These are phyloP conservation scores for Neurospora pannonica DNA, from an alignment of 495 filamentous ascomycete species.

Conservation along the genomic window DNA sequence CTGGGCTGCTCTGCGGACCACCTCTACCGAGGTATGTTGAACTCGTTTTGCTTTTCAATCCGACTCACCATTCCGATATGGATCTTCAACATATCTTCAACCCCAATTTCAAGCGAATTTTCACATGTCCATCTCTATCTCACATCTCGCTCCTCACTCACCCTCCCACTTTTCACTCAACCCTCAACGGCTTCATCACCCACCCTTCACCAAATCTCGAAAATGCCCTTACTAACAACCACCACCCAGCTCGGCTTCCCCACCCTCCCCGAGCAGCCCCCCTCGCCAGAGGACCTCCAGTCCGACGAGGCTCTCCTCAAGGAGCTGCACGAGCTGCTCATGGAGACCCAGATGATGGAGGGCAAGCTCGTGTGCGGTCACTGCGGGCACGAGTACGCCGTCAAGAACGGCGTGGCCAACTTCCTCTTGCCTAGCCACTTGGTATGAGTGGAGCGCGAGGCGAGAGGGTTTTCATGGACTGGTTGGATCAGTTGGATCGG, in stretches of 20 bases:
- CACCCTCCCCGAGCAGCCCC: conserved; percentile 52
- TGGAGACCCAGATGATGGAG: conserved; percentile 83
- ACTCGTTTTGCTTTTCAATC: conserved; percentile 5
- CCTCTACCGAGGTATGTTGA: conserved; percentile 65
- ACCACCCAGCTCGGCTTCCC: conserved; percentile 73
- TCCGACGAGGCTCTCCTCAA: conserved; percentile 55
- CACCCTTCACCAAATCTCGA: neutral
- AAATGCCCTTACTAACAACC: neutral
- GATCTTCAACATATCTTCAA: neutral
- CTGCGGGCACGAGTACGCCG: conserved; percentile 85
- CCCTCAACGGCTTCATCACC: too few species aligned
- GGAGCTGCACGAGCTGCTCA: conserved; percentile 70
- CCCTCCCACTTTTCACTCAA: neutral
- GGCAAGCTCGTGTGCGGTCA: conserved; percentile 84
- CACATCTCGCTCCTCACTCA: too few species aligned
- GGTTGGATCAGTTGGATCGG: neutral
- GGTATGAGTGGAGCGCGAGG: conserved; percentile 37
- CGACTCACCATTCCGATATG: neutral
- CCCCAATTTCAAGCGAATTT: neutral
- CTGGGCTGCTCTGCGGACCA: conserved; percentile 67
- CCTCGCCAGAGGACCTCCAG: conserved; percentile 49
- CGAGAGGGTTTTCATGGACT: neutral
- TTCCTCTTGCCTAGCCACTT: conserved; percentile 91
- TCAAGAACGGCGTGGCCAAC: conserved; percentile 93
- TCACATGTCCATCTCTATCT: neutral